Evolutionary conservation across 2,329 filamentous ascomycete genomes (phyloP).

Genomic region (Emmonsiellopsis sp.): DNA sequence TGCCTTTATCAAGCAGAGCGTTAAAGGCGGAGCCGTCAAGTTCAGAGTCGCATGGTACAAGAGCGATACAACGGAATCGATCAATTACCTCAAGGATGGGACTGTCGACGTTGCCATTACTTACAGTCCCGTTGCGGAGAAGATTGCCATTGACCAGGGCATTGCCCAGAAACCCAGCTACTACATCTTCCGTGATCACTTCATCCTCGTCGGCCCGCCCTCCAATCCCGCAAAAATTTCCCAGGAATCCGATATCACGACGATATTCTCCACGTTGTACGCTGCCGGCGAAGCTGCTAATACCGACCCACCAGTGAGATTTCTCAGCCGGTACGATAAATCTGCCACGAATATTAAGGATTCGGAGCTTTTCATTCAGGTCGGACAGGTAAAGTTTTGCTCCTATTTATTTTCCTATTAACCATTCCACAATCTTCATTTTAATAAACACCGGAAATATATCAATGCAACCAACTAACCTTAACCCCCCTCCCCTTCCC

Average conservation of each 20-base stretch:
- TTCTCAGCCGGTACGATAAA: slow-evolving; percentile 40
- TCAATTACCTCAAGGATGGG: slow-evolving; percentile 34
- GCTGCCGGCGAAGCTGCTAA: slow-evolving; percentile 24
- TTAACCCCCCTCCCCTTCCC: background rate
- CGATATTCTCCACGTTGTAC: slow-evolving; percentile 29
- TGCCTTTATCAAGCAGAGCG: slow-evolving; percentile 27
- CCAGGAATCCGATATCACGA: slow-evolving; percentile 20
- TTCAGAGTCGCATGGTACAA: slow-evolving; percentile 40
- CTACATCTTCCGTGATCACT: slow-evolving; percentile 41
- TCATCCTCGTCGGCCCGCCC: slow-evolving; percentile 33
- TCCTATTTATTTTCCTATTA: background rate
- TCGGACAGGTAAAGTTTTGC: slow-evolving; percentile 30
- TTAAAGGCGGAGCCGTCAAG: slow-evolving; percentile 18
- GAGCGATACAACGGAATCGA: slow-evolving; percentile 39
- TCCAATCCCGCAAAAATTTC: slow-evolving; percentile 28
- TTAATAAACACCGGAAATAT: background rate
- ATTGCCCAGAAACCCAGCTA: slow-evolving; percentile 27
- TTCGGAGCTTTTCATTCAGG: slow-evolving; percentile 35
- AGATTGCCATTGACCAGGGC: slow-evolving; percentile 35
- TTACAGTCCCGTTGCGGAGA: slow-evolving; percentile 36
- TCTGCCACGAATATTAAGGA: slow-evolving; percentile 44
- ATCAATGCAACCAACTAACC: background rate
- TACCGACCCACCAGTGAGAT: slow-evolving; percentile 29
- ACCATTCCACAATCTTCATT: background rate
- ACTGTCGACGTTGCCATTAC: slow-evolving; percentile 40